Evolutionary conservation across 2,329 filamentous ascomycete genomes (phyloP), one percentile per base, ranked within the genome.

Genomic region (Metarhizium humberi): DNA sequence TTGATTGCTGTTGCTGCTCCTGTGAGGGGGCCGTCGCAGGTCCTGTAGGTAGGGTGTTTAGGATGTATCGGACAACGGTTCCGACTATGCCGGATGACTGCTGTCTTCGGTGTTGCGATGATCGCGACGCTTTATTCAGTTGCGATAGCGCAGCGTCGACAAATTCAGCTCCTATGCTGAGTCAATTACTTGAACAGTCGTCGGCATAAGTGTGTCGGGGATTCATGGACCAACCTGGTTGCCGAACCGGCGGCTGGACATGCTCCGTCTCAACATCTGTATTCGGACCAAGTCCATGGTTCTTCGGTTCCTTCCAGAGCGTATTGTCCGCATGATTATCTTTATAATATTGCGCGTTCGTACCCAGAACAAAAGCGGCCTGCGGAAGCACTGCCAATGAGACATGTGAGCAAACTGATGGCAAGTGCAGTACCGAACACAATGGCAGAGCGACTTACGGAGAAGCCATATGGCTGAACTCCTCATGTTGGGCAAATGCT

Each of bases 81-180:
- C 71, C 73, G 16, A 73, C 52, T 11, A 82, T 64, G 52, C 80
- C 73, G 11, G 70, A 66, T 45, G 73, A 70, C 55, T 75, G 75
- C 60, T 71, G 75, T 40, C 71, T 68, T 57, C 74, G 73, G 57
- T 72, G 68, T 57, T 75, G 72, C 4, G 70, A 64, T 13, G 74
- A 70, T n/a, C 70, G 68, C 32, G 78, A 74, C 16, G 80, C 70
- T 63, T 78, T 79, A 45, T 68, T 69, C 43, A 84, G 70, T 59
- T 81, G 77, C 46, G 66, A 65, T 55, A 78, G 66, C 5, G 80
- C 80, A 32, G 74, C 71, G 49, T 79, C 75, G 55, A 82, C 78
- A 16, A 80, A 69, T 51, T 82, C 78, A 61, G 75, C 75, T 45
- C 78, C 80, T 79, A 58, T 10, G 6, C 55, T 32, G 13, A 3